Base-by-base conservation (phyloP, 495 filamentous ascomycete genomes). In the Aspergillus asperescens region DNA sequence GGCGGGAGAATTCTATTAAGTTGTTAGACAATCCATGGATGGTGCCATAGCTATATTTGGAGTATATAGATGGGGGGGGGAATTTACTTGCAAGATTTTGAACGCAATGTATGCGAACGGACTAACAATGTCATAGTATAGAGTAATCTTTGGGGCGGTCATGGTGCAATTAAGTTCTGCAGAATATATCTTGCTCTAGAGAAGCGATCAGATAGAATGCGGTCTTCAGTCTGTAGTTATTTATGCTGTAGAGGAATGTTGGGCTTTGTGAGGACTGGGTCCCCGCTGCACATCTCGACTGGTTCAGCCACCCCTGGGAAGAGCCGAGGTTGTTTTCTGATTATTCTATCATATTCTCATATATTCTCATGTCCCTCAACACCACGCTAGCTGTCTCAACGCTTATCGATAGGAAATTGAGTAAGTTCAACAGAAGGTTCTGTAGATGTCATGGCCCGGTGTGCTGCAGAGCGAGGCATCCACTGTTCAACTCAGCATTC, bases 31-130 rank as follows among this genome's bases (percentile, higher is more conserved):
- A 9, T 1, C 28, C 10, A 13, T 7, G 15, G 8, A 50, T 44
- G 43, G 25, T 45, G 27, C 39, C 13, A 32, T 46, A 32, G 41
- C 37, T 22, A 18, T 7, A 28, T 12, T 29, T 41, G 31, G 25
- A 16, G 13, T 27, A 25, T 1, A 28, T 34, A 38, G 19, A 38
- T 25, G 10, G 27, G 37, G n/a, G 20, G 19, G 18, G 12, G 10
- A 29, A 18, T 16, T 67, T 65, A 84, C 85, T 49, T 69, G 70
- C 37, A 84, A 58, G 4, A 87, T 68, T 60, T 86, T 75, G 59
- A 82, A 90, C 1, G 81, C 86, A 56, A 81, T 70, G 49, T 87
- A 88, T 0, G 78, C 80, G 60, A 90, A 89, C 6, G 86, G 86
- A 60, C 79, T 84, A 24, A 89, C 78, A 25, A 83, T 76, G 65